Conservation (phyloP, 345 rosid species). For the Rhodomyrtus tomentosa region DNA sequence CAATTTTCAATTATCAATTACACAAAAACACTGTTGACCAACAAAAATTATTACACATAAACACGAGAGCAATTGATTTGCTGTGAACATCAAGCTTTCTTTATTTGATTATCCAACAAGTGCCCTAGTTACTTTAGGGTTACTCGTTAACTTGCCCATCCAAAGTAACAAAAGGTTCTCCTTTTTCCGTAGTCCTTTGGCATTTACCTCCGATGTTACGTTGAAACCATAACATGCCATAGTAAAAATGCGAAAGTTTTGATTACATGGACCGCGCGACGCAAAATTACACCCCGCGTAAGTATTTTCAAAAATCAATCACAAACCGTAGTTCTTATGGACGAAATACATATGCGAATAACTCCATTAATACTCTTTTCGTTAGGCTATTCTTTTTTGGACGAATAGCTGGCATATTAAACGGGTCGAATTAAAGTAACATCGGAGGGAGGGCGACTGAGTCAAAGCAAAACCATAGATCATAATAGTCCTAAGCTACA, state of each 20-base stretch:
- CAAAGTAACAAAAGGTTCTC: background rate
- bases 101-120: background rate
- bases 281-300: background rate
- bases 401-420: background rate
- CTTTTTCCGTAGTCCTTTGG: background rate
- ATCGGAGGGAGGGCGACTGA: background rate
- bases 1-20: background rate
- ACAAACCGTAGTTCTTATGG: background rate
- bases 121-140: background rate
- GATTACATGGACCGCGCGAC: accelerated
- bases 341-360: background rate
- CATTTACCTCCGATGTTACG: background rate
- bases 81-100: background rate
- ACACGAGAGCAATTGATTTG: background rate
- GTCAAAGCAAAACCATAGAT: background rate
- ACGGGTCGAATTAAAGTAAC: too few species aligned
- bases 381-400: too few species aligned
- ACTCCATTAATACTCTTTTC: background rate
- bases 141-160: background rate
- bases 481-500: background rate
- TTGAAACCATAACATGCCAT: background rate
- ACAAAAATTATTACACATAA: too few species aligned
- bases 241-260: background rate
- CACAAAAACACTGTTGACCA: background rate
- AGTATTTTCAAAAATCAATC: background rate